A percentile compares a stretch with the other conserved stretches of the same genome.
phyloP scores from a whole-genome alignment of 768 basidiomycete species.

The Tulasnella sp. region DNA sequence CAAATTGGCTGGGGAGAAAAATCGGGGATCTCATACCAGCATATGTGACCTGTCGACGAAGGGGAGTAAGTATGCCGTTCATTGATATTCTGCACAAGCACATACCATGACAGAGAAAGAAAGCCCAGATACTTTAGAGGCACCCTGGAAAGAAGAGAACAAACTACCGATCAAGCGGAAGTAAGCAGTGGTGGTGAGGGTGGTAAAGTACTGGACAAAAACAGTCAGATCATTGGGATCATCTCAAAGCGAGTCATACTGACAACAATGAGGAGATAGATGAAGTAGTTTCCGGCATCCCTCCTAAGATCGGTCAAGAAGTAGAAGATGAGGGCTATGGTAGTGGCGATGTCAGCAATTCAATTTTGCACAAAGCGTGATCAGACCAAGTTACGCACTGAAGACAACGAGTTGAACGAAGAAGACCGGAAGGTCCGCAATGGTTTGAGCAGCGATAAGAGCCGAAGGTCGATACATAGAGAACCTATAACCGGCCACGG shows the following conservation, averaged over 20 bases:
- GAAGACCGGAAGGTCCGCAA: conserved; percentile 32
- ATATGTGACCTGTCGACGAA: neutral
- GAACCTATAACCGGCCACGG: conserved; percentile 21
- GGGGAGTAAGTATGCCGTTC: neutral
- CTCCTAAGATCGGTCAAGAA: conserved; percentile 27
- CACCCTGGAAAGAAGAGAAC: conserved; percentile 17
- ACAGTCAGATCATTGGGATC: conserved; percentile 30
- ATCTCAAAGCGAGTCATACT: conserved; percentile 20
- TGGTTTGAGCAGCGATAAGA: conserved; percentile 27
- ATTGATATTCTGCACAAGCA: conserved; percentile 46
- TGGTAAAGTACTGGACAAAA: conserved; percentile 32
- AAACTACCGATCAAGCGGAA: conserved; percentile 10
- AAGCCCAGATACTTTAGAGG: conserved; percentile 34
- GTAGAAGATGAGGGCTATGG: conserved; percentile 25
- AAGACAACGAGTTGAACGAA: conserved; percentile 24
- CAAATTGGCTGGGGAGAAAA: neutral
- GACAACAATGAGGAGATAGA: conserved; percentile 27
- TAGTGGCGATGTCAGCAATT: too few relatives aligned
- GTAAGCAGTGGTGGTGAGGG: conserved; percentile 24
- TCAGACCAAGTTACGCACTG: conserved; percentile 23
- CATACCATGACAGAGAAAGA: conserved; percentile 45
- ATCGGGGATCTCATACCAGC: neutral
- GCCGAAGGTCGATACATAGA: conserved; percentile 33
- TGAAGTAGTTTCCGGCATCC: conserved; percentile 25
- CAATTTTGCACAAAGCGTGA: too few relatives aligned